Conservation (phyloP, 1,284 basidiomycete species). For the Cutaneotrichosporon cutaneum region DNA sequence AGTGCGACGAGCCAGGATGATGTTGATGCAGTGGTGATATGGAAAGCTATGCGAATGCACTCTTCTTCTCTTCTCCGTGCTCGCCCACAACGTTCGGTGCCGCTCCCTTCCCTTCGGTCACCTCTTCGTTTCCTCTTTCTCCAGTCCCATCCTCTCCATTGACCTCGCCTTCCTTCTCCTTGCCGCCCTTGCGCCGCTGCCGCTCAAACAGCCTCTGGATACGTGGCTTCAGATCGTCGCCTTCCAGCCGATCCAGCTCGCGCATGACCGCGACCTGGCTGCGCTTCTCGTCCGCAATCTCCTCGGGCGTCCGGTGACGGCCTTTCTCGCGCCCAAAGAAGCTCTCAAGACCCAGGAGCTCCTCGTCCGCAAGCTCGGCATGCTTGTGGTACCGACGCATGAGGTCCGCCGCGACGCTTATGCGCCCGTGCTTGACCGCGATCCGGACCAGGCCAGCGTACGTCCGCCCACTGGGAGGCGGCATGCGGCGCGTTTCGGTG, state of each 20-base stretch:
- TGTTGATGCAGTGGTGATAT: conserved; percentile 6
- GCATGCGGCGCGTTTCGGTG: conserved; percentile 3
- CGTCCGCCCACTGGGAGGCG: conserved; percentile 14
- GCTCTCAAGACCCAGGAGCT: not conserved
- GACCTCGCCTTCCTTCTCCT: not conserved
- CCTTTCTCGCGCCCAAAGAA: not conserved
- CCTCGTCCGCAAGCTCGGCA: not conserved
- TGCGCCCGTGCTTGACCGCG: not conserved
- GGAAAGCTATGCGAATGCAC: conserved; percentile 10
- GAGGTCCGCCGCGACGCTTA: not conserved
- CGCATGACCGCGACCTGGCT: not conserved
- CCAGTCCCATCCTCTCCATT: not conserved
- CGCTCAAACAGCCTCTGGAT: not conserved
- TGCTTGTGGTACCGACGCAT: not conserved
- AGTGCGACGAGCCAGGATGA: not conserved
- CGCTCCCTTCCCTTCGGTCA: not conserved
- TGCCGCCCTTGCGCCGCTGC: not conserved
- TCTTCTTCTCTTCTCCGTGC: conserved; percentile 2
- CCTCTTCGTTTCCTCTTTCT: not conserved
- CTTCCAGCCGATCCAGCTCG: not conserved
- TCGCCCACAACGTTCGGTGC: not conserved
- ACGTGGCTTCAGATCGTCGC: not conserved
- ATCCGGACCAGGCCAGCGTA: conserved; percentile 19
- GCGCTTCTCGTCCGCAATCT: not conserved
- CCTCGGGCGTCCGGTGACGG: not conserved